Evolutionary conservation across 176 grass and related monocot genomes (phyloP), one percentile per base, ranked within the genome.

Genomic region (Cenchrus purpureus): DNA sequence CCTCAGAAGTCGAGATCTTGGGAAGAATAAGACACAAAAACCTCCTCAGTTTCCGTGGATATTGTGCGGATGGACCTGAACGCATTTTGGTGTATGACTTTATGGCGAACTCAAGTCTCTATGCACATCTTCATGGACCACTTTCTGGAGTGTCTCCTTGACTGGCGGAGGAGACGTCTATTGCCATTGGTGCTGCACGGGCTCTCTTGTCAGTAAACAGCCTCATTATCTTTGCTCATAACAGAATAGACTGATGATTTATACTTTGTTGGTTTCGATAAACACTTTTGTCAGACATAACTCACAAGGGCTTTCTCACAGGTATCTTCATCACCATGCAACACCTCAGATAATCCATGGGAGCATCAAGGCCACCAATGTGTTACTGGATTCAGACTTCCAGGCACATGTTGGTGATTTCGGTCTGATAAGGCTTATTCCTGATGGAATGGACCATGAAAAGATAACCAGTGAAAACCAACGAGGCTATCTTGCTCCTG

Each of bases 11-110:
- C 0, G 94, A 94, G 67, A 70, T 76, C 71, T 86, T 94, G 66
- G 94, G 89, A 74, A 83, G 85, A 65, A 73, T 97, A 81, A 97
- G 83, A 69, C 91, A 97, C 66, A 97, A 97, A 76, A 97, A 97
- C 61, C 83, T 97, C 58, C 77, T 97, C 42, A 94, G 87, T 7
- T 71, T 94, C 0, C 85, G 89, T 76, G 94, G 94, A 60, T 97
- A 97, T 71, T 94, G 92, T 83, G 84, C 94, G 4, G 94, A 97
- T 76, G 94, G 94, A 12, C 89, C 86, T 58, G 94, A 97, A 78
- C 89, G 85, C 64, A 72, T 97, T 54, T 42, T 97, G 63, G 91
- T 94, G 75, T 94, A 92, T 68, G 94, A 94, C 65, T 97, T 65
- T 79, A 94, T 92, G 94, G 49, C 89, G 17, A 97, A 97, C 73